Base-by-base conservation (phyloP, 1,284 basidiomycete species). In the Albatrellus sp. region DNA sequence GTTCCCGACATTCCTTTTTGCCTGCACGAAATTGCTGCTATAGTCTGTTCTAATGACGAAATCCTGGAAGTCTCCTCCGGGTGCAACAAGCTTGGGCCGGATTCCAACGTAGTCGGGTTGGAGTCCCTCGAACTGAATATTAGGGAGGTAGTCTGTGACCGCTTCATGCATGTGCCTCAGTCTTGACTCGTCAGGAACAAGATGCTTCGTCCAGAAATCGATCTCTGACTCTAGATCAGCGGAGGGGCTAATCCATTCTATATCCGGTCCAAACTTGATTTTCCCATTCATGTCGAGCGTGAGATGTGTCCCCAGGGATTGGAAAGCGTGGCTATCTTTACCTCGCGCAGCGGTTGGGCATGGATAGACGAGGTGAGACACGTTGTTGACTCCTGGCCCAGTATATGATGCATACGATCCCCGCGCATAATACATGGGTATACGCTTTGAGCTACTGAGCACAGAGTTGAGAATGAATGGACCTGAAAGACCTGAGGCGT, bases 201-300 rank as follows among this genome's bases (percentile, higher is more conserved):
- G 66, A 56, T 83, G 70, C 34, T 64, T 64, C 36, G 66, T 68
- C 91, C 91, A 94, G 58, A 87, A 91, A 52, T 90, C 84, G 1
- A 70, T 63, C 40, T 72, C 64, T 9, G 66, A 62, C 37, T 74
- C 69, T 14, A 73, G 63, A 6, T 58, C 51, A 36, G 47, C 40
- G 1, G 70, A 68, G 1, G 77, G 73, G 5, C 73, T 71, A 55
- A 97, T 70, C 80, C 89, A 91, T 58, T 97, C 85, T 7, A 93
- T 72, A 57, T 98, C 92, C 2, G 94, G 96, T 0, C 94, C 94
- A 59, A 99, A 98, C 19, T 80, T 77, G 42, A 98, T 72, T 53
- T 88, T 86, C 0, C 90, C 88, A 44, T 86, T 74, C 47, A 99
- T 60, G 61, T 94, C 90, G 36, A 98, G 66, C 6, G 91, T 96